Conservation (phyloP, 768 basidiomycete genomes). For the Pleurotus tuoliensis region DNA sequence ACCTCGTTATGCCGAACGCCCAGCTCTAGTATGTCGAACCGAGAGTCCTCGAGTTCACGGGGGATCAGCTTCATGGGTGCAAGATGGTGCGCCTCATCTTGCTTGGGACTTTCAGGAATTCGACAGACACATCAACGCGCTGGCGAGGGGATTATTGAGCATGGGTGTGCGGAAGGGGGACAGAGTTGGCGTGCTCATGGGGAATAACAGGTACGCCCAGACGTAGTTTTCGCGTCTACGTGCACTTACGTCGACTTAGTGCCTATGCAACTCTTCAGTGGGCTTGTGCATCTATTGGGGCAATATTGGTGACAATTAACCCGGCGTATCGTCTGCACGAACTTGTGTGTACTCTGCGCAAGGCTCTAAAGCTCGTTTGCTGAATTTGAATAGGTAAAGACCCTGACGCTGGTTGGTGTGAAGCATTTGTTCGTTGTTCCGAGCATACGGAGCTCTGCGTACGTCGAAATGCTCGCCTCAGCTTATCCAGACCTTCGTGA, state of each 20-base stretch:
- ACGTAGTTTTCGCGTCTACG: not conserved
- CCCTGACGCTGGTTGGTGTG: conserved; percentile 61
- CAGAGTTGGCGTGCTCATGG: conserved; percentile 78
- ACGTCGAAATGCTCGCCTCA: conserved; percentile 55
- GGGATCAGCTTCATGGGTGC: conserved; percentile 43
- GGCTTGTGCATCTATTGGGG: conserved; percentile 85
- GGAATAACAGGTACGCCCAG: conserved; percentile 67
- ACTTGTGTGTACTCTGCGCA: conserved; percentile 41
- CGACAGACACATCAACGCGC: conserved; percentile 57
- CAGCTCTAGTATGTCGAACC: conserved; percentile 62
- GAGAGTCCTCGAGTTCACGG: conserved; percentile 58
- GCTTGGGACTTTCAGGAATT: conserved; percentile 77
- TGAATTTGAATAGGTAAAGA: conserved; percentile 40
- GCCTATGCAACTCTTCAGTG: conserved; percentile 80
- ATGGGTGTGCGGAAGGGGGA: conserved; percentile 76
- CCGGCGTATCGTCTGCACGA: conserved; percentile 75
- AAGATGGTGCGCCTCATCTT: conserved; percentile 42
- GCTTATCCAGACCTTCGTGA: conserved; percentile 52
- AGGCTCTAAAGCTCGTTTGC: too few relatives aligned
- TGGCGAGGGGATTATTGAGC: conserved; percentile 64
- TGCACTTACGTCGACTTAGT: conserved; percentile 28
- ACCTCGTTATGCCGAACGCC: conserved; percentile 38
- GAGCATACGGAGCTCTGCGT: conserved; percentile 53
- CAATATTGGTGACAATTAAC: conserved; percentile 78
- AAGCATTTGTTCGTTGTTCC: conserved; percentile 74